These are phyloP conservation scores for Phytophthora sp. DNA, from an alignment of 352 stramenopile species.

Conservation along the genomic window DNA sequence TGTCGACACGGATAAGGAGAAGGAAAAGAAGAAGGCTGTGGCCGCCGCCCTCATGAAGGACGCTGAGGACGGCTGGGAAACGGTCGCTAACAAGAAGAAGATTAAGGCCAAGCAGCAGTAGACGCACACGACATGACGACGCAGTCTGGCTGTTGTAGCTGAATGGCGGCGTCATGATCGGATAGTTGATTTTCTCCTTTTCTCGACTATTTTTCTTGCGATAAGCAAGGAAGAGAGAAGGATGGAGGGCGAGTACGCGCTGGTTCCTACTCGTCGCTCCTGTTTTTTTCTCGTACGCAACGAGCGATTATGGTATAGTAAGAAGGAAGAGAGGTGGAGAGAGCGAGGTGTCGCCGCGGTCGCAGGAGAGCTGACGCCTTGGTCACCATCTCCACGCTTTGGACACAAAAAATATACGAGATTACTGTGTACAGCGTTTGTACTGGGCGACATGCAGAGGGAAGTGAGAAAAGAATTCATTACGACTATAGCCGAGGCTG, in stretches of 20 bases:
- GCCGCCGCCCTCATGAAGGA: conserved; percentile 63
- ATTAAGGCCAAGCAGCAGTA: conserved; percentile 72
- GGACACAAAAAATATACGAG: conserved; percentile 34
- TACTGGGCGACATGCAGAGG: not conserved
- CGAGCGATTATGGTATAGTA: conserved; percentile 42
- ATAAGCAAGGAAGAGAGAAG: no score
- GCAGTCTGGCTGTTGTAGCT: not conserved
- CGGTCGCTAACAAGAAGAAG: conserved; percentile 76
- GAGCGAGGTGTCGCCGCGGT: no score
- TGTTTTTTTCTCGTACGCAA: conserved; percentile 29
- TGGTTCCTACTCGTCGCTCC: not conserved
- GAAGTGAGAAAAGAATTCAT: no score
- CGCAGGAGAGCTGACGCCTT: conserved; percentile 8
- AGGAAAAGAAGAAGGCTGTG: conserved; percentile 56
- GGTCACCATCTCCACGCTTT: conserved; percentile 13
- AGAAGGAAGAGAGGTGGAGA: conserved; percentile 14
- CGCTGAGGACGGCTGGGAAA: conserved; percentile 81
- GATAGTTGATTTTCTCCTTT: conserved; percentile 28
- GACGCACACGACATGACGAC: conserved; percentile 18
- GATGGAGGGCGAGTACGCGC: conserved; percentile 15
- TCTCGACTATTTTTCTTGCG: conserved; percentile 21
- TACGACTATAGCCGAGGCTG: no score
- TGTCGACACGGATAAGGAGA: conserved; percentile 49
- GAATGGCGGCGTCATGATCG: conserved; percentile 2
- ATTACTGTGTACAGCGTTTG: conserved; percentile 19